These are phyloP conservation scores for Lentinula sp. DNA, from an alignment of 768 basidiomycete genomes.

Conservation along the genomic window DNA sequence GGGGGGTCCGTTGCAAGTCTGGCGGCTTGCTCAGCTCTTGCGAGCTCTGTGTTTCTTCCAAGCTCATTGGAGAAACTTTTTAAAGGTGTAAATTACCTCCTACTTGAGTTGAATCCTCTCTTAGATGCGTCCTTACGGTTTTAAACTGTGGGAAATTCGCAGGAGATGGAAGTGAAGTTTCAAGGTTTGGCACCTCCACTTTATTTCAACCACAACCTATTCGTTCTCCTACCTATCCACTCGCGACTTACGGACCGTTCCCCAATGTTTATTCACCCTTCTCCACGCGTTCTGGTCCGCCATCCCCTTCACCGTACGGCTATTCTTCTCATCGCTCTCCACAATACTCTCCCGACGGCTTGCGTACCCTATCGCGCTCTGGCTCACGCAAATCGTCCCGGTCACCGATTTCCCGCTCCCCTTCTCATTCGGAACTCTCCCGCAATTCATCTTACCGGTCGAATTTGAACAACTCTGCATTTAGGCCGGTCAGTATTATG, in stretches of 20 bases:
- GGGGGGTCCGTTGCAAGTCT: too few relatives aligned
- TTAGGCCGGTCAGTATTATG: slow-evolving; percentile 1
- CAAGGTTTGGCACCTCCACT: too few relatives aligned
- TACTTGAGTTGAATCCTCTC: too few relatives aligned
- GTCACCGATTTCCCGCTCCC: background rate
- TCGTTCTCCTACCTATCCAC: background rate
- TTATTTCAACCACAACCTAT: background rate
- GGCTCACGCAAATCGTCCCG: background rate
- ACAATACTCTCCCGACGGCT: background rate
- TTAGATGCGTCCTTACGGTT: too few relatives aligned
- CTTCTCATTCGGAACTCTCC: background rate
- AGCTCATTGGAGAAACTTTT: too few relatives aligned
- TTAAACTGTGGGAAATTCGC: too few relatives aligned
- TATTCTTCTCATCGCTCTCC: background rate
- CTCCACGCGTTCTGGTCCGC: background rate
- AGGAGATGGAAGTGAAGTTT: too few relatives aligned
- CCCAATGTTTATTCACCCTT: slow-evolving; percentile 4
- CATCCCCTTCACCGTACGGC: background rate
- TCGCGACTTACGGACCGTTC: background rate
- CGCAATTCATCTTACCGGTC: background rate
- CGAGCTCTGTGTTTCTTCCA: too few relatives aligned
- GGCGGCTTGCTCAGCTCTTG: too few relatives aligned
- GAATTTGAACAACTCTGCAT: background rate
- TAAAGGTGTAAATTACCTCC: too few relatives aligned
- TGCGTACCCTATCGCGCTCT: background rate